Conservation (phyloP, 148 eudicot genomes). For the Polygonum aviculare region DNA sequence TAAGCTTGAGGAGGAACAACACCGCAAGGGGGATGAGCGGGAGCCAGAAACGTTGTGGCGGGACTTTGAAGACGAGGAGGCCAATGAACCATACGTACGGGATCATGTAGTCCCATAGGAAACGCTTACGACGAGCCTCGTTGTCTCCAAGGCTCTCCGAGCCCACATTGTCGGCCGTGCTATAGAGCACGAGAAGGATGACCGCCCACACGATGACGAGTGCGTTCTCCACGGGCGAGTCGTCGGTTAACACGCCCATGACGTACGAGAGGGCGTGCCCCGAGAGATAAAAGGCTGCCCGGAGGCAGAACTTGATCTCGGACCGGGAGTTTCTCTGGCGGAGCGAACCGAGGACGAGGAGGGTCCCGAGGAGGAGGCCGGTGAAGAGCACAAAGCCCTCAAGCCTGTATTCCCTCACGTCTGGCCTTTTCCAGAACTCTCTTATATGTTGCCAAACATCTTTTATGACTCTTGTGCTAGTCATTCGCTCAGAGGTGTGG, state of each 20-base stretch:
- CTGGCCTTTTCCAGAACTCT: background rate
- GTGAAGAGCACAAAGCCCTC: background rate
- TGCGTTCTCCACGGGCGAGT: background rate
- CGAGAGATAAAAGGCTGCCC: background rate
- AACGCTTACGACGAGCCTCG: background rate
- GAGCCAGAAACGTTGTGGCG: slow-evolving; percentile 7
- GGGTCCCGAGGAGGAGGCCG: background rate
- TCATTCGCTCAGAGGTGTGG: background rate
- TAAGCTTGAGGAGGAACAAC: slow-evolving; percentile 6
- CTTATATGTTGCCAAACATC: background rate
- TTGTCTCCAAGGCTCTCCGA: slow-evolving; percentile 5
- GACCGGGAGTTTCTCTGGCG: background rate
- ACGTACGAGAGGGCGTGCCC: slow-evolving; percentile 6
- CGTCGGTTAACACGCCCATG: background rate
- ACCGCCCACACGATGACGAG: background rate
- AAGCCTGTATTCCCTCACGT: background rate
- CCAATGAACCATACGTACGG: background rate
- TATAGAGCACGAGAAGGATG: background rate
- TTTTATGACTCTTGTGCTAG: background rate
- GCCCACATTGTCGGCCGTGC: background rate
- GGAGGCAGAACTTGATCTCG: background rate
- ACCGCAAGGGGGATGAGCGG: background rate
- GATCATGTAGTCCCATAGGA: slow-evolving; percentile 6
- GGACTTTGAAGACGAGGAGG: background rate
- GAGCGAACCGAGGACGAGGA: background rate